These are phyloP conservation scores for Sporothrix luriei DNA, from an alignment of 2,329 filamentous ascomycete species.

Conservation along the genomic window DNA sequence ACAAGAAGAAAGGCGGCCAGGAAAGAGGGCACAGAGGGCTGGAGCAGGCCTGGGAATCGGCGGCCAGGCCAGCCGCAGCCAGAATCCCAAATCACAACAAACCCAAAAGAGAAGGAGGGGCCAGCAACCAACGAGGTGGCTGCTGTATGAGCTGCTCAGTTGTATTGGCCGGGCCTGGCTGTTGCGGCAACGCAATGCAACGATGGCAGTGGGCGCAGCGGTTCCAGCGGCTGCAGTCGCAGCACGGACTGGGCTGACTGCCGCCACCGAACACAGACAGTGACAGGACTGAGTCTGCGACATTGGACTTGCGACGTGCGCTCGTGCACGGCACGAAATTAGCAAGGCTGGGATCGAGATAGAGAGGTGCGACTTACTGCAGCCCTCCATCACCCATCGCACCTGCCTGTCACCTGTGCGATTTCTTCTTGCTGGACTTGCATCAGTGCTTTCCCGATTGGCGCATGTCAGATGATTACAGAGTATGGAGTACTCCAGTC, in stretches of 20 bases:
- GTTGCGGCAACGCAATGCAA: not conserved
- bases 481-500: too few relatives aligned
- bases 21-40: not conserved
- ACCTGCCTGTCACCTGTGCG: not conserved
- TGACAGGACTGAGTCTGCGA: not conserved
- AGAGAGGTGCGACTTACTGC: not conserved
- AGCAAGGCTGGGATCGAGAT: not conserved
- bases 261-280: not conserved
- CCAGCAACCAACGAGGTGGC: not conserved
- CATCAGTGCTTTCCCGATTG: not conserved
- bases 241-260: not conserved
- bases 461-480: too few relatives aligned
- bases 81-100: slow-evolving; percentile 16
- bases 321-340: not conserved
- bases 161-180: too few relatives aligned
- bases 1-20: not conserved
- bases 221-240: not conserved
- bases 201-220: not conserved
- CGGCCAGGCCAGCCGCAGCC: not conserved
- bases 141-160: not conserved
- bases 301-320: not conserved
- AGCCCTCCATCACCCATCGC: not conserved
- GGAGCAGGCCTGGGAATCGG: not conserved
- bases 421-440: not conserved
- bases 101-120: slow-evolving; percentile 20